Base-by-base conservation (phyloP, 495 filamentous ascomycete genomes). In the Lophiostoma macrostomum region DNA sequence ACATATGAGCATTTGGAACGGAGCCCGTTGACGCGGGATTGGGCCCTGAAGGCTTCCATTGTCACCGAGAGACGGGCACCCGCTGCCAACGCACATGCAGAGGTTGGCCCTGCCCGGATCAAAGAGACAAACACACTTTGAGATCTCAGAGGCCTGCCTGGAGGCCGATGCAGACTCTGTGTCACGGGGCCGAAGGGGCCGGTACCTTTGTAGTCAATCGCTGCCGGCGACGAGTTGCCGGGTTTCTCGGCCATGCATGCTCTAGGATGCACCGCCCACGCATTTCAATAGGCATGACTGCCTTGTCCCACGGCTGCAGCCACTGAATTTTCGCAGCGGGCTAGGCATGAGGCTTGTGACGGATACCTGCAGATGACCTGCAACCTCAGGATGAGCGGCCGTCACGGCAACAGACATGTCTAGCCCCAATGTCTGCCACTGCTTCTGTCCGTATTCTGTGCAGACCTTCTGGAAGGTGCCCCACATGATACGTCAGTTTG, bases 61-160 rank as follows among this genome's bases (percentile, higher is more conserved):
- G 59, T 63, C 50, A 54, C 59, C 40, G 43, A 27, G 28, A 38
- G 43, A 51, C 59, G 63, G 59, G 28, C 42, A 48, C 54, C 58
- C 38, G 52, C 49, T 54, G 56, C 49, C 49, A 49, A 43, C 45
- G 31, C 53, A 45, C 39, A 47, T 57, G 53, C 45, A 47, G 44
- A 56, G 27, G 8, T 44, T 28, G 35, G 43, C 13, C n/a, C 36
- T 52, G 54, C 40, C 14, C 54, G 34, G 46, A 10, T 23, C 24
- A 24, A 25, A 13, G 20, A 11, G 37, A 44, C 55, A 59, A 63
- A 56, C 60, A 58, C 36, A 27, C 22, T 28, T 13, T 8, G 39
- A 46, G 50, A 46, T 46, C 37, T 53, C 37, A 42, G 36, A 52
- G 49, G 24, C 4, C 38, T 14, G 7, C 24, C 10, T 52, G 29